Evolutionary conservation across 2,329 filamentous ascomycete genomes (phyloP), one percentile per base, ranked within the genome.

Genomic region (Fusarium luffae): DNA sequence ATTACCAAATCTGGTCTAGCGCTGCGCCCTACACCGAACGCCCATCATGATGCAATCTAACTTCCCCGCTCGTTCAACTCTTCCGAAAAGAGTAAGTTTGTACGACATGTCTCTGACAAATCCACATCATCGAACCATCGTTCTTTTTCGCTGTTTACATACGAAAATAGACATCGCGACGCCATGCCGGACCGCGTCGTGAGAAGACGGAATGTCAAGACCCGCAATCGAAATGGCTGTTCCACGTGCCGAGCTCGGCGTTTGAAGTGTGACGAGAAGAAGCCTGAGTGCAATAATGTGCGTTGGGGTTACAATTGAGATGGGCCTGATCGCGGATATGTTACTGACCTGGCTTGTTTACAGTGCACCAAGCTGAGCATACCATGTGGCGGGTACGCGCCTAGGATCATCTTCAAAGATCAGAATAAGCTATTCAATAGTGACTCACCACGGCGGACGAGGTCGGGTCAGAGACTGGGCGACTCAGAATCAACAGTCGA

Each of bases 381-480:
- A 5, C 63, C 59, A 2, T 70, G 68, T 12, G 63, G 67, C n/a
- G 68, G 68, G 1, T 70, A 70, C 16, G 49, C 59, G 12, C 49
- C 51, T 12, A 64, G 61, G 2, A 54, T 70, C 8, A 47, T 68
- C 5, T 70, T 70, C 41, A 70, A 63, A 12, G 67, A 70, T 30
- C 68, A 70, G 12, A 70, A 59, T 9, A 62, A 68, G 19, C 27
- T 68, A 1, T 52, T 68, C 9, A 51, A 46, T 6, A 25, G 56
- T 8, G 59, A 16, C 25, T 42, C 50, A 3, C 59, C 58, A 0
- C 59, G 50, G 9, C 51, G 30, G 6, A 54, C 65, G 41, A 11
- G 64, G 2, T 44, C 61, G 6, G 30, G 23, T 10, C 64, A 68
- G 12, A 50, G 7, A 16, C 11, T 57, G 3, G 41, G 23, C 3